Evolutionary conservation across 768 basidiomycete genomes (phyloP).

Genomic region (Crepidotus variabilis): DNA sequence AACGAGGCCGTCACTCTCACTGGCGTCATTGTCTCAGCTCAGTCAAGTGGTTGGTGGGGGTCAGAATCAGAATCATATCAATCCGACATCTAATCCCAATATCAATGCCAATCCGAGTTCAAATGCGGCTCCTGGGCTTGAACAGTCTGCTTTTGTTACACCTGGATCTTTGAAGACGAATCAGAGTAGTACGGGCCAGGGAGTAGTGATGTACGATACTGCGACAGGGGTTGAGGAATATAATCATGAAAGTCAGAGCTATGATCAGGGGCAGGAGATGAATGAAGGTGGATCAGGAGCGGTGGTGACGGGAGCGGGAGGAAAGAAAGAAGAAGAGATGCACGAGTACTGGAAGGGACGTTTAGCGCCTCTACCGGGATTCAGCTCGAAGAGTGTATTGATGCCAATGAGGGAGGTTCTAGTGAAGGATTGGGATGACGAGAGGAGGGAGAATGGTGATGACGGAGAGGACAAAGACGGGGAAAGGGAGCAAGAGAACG

Average conservation of each 20-base stretch:
- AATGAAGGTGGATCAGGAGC: too few relatives aligned
- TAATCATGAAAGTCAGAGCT: too few relatives aligned
- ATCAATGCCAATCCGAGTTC: neutral
- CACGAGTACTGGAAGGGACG: conserved; percentile 39
- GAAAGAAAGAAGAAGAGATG: conserved; percentile 14
- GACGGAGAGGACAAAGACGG: neutral
- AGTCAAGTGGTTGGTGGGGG: too few relatives aligned
- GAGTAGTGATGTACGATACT: too few relatives aligned
- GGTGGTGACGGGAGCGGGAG: too few relatives aligned
- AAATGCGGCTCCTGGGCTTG: conserved; percentile 2
- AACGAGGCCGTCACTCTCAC: too few relatives aligned
- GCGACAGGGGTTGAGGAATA: too few relatives aligned
- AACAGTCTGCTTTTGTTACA: too few relatives aligned
- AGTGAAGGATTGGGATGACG: conserved; percentile 14
- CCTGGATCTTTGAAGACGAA: too few relatives aligned
- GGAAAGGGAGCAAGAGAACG: neutral
- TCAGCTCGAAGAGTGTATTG: conserved; percentile 30
- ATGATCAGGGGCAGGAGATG: too few relatives aligned
- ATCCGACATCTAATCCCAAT: neutral
- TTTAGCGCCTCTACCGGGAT: conserved; percentile 40
- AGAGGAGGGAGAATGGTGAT: conserved; percentile 7
- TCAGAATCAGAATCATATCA: neutral
- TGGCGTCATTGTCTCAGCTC: neutral
- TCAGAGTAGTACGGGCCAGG: too few relatives aligned
- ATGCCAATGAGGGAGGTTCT: conserved; percentile 19